Conservation (phyloP, 1,139 yeast genomes). For the Suhomyces maxii region DNA sequence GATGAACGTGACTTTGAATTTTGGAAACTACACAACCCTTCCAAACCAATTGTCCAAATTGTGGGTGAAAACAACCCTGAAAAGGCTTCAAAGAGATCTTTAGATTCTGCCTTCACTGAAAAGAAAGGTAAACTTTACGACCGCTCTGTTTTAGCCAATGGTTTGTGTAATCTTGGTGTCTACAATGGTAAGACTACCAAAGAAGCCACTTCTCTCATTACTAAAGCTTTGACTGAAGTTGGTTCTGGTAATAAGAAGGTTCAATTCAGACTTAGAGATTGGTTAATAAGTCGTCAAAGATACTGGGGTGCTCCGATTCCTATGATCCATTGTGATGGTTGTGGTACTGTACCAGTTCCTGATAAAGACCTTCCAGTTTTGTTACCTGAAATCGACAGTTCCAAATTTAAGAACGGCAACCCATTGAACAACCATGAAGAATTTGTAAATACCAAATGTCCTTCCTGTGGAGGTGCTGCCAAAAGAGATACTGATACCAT, state of each 20-base stretch:
- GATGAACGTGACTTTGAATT: constrained; percentile 80
- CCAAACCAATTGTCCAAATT: constrained; percentile 38
- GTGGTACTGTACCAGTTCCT: constrained; percentile 93
- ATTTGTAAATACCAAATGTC: constrained; percentile 78
- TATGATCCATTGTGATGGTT: constrained; percentile 75
- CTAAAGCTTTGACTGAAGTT: constrained; percentile 36
- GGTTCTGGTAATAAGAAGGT: constrained; percentile 49
- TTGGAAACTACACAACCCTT: constrained; percentile 66
- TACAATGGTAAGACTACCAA: constrained; percentile 49
- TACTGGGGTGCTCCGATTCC: constrained; percentile 99
- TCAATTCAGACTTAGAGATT: constrained; percentile 75
- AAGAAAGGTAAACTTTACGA: constrained; percentile 57
- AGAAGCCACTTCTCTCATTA: constrained; percentile 55
- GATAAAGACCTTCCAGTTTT: constrained; percentile 79
- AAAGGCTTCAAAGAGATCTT: background rate
- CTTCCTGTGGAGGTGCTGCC: constrained; percentile 74
- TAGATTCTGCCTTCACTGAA: constrained; percentile 43
- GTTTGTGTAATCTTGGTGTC: constrained; percentile 41
- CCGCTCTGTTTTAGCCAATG: constrained; percentile 23
- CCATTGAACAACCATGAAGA: constrained; percentile 68
- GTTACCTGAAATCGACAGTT: constrained; percentile 57
- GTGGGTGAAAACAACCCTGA: constrained; percentile 31
- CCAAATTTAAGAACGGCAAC: constrained; percentile 56
- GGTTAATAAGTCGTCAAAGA: constrained; percentile 92
- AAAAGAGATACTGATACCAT: constrained; percentile 93